These are phyloP conservation scores for Sabuloglossum arenarium DNA, from an alignment of 495 filamentous ascomycete genomes.

Conservation along the genomic window DNA sequence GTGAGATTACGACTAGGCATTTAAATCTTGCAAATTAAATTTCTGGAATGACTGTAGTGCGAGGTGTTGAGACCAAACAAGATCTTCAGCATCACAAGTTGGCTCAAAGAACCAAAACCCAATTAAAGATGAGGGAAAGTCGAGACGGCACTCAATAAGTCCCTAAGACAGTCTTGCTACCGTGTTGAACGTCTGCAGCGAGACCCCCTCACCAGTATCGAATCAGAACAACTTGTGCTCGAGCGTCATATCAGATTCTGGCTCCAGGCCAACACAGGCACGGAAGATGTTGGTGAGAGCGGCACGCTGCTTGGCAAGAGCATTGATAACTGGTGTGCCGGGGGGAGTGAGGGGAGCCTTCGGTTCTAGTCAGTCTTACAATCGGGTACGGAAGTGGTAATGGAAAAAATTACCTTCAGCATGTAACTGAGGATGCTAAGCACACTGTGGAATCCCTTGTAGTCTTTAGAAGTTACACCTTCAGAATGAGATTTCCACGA, in stretches of 20 bases:
- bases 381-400: background rate
- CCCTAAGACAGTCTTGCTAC: background rate
- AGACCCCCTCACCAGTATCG: background rate
- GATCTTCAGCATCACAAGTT: background rate
- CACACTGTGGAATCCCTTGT: constrained; percentile 88
- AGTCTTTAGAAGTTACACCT: constrained; percentile 36
- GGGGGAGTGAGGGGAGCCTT: constrained; percentile 80
- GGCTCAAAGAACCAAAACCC: background rate
- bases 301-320: constrained; percentile 86
- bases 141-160: background rate
- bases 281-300: constrained; percentile 98
- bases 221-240: constrained; percentile 89
- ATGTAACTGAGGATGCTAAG: constrained; percentile 97
- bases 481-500: constrained; percentile 53
- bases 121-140: background rate
- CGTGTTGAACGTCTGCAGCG: background rate
- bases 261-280: constrained; percentile 90
- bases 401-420: constrained; percentile 45
- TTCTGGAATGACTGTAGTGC: background rate
- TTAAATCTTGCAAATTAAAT: background rate
- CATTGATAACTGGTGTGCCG: constrained; percentile 89
- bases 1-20: background rate
- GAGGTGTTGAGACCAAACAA: background rate
- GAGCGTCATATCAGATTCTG: constrained; percentile 97
- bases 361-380: background rate